Evolutionary conservation across 352 stramenopile species (phyloP).

Genomic region (Globisporangium uncinulatum): DNA sequence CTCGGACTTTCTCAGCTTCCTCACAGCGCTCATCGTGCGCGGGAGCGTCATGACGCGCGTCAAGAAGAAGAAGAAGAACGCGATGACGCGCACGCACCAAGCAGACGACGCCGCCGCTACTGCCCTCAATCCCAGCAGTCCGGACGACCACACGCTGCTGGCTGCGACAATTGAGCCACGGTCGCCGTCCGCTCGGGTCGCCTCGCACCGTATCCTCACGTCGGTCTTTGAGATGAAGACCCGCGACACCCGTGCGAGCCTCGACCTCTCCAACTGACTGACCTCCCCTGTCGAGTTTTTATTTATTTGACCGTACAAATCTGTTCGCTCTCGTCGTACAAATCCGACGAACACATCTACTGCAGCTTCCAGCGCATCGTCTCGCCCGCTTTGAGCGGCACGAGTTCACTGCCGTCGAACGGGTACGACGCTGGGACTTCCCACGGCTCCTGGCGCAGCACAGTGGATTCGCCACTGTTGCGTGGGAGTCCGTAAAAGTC

Average conservation of each 20-base stretch:
- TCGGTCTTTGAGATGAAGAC: conserved; percentile 67
- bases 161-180: background rate
- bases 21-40: conserved; percentile 76
- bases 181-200: background rate
- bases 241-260: conserved; percentile 36
- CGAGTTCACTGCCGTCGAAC: conserved; percentile 86
- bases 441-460: conserved; percentile 88
- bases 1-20: conserved; percentile 76
- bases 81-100: background rate
- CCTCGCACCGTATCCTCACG: conserved; percentile 50
- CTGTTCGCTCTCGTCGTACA: too few relatives aligned
- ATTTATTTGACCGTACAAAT: too few relatives aligned
- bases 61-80: conserved; percentile 35
- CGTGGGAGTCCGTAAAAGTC: conserved; percentile 96
- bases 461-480: conserved; percentile 78
- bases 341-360: background rate
- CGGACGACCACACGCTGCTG: background rate
- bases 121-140: background rate
- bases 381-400: conserved; percentile 92
- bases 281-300: too few relatives aligned
- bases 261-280: conserved; percentile 24
- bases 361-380: conserved; percentile 88
- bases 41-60: conserved; percentile 63
- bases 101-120: background rate
- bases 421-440: conserved; percentile 87